Evolutionary conservation across 345 rosid genomes (phyloP).

Genomic region (Cardamine resedifolia): DNA sequence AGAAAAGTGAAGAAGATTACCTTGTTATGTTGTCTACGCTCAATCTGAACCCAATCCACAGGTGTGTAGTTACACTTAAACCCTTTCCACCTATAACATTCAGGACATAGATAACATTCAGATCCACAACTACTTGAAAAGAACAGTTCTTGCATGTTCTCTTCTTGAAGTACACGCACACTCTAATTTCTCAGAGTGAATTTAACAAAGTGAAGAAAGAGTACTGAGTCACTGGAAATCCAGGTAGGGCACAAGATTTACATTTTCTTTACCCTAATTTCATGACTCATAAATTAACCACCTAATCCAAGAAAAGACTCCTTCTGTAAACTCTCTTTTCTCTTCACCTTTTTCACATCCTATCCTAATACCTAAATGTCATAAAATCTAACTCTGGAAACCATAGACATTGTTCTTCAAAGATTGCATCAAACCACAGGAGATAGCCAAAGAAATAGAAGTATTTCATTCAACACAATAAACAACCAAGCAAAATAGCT

Average conservation of each 20-base stretch:
- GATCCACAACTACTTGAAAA: conserved; percentile 13
- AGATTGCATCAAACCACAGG: not conserved
- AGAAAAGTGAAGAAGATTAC: conserved; percentile 32
- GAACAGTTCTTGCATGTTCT: not conserved
- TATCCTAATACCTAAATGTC: not conserved
- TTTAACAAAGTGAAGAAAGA: not conserved
- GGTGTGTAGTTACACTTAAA: conserved; percentile 56
- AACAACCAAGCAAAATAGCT: not conserved
- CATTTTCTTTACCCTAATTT: not conserved
- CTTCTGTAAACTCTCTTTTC: not conserved
- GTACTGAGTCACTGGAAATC: not conserved
- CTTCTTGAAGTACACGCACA: not conserved
- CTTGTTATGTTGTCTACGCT: conserved; percentile 66
- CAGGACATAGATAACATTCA: not conserved
- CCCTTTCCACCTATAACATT: conserved; percentile 73
- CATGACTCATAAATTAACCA: not conserved
- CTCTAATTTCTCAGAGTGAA: not conserved
- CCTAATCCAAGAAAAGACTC: not conserved
- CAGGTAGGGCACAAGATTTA: not conserved
- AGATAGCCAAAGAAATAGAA: not conserved
- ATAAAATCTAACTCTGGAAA: not conserved
- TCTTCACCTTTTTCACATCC: not conserved
- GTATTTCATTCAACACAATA: not conserved
- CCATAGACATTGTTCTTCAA: not conserved
- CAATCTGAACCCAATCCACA: conserved; percentile 60